These are phyloP conservation scores for Cladophialophora exuberans DNA, from an alignment of 2,329 filamentous ascomycete species.

Conservation along the genomic window DNA sequence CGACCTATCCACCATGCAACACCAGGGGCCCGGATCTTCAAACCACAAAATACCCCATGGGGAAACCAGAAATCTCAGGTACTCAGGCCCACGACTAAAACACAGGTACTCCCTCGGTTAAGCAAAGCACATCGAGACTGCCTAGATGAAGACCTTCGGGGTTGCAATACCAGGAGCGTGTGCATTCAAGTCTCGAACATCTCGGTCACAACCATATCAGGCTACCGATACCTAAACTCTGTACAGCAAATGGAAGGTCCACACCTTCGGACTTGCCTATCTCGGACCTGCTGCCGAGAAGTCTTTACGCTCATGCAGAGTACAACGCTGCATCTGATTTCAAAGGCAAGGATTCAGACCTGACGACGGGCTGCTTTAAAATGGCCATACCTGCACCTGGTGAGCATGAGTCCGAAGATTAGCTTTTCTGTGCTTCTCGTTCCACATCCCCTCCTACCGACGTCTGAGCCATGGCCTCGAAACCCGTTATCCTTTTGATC, in stretches of 20 bases:
- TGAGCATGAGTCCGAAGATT: not conserved
- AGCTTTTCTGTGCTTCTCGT: not conserved
- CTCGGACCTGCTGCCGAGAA: slow-evolving; percentile 1
- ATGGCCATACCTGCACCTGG: not conserved
- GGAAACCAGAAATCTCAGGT: not conserved
- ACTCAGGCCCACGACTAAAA: not conserved
- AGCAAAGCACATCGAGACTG: slow-evolving; percentile 3
- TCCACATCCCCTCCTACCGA: not conserved
- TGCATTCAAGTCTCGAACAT: not conserved
- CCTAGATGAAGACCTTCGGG: slow-evolving; percentile 1
- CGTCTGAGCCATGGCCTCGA: slow-evolving; percentile 10
- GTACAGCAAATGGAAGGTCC: not conserved
- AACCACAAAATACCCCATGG: slow-evolving; percentile 10
- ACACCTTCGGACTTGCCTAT: slow-evolving; percentile 13
- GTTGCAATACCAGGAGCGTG: not conserved
- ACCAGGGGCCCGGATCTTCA: not conserved
- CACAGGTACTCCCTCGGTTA: not conserved
- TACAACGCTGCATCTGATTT: not conserved
- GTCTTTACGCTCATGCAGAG: not conserved
- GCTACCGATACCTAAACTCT: slow-evolving; percentile 8
- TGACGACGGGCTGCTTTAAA: not conserved
- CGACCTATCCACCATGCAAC: not conserved
- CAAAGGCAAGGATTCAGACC: not conserved
- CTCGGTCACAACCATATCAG: slow-evolving; percentile 7
- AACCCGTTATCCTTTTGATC: slow-evolving; percentile 10